A percentile compares a stretch with the other conserved stretches of the same genome.
Evolutionary conservation across 164 flowering plant genomes (phyloP).

Genomic region (Aristolochia californica): DNA sequence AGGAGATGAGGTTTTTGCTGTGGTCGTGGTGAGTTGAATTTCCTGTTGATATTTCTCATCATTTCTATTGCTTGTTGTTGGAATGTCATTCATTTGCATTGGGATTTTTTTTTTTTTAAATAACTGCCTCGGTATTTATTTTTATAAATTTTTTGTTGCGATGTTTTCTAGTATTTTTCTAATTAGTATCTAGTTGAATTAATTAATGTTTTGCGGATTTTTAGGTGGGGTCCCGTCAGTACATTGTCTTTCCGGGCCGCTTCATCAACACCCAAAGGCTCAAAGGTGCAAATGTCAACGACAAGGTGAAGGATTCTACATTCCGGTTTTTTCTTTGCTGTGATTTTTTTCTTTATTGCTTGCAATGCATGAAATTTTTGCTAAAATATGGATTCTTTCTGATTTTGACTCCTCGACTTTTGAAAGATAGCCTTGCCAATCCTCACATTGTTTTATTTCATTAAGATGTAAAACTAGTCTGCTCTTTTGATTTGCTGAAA

Average conservation of each 20-base stretch:
- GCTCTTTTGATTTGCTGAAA: too few relatives aligned
- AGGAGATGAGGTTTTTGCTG: constrained; percentile 70
- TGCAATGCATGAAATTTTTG: neutral
- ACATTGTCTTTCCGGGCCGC: constrained; percentile 83
- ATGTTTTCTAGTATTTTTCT: neutral
- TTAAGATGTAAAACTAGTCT: too few relatives aligned
- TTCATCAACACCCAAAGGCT: constrained; percentile 72
- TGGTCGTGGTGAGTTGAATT: constrained; percentile 58
- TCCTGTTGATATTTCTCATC: neutral
- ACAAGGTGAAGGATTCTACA: constrained; percentile 39
- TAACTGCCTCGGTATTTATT: constrained; percentile 2
- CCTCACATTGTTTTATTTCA: too few relatives aligned
- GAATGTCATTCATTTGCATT: neutral
- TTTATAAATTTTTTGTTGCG: neutral
- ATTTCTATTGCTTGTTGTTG: neutral
- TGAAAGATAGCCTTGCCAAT: too few relatives aligned
- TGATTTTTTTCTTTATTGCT: neutral
- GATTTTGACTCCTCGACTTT: too few relatives aligned
- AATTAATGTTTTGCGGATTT: constrained; percentile 4
- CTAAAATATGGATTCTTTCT: neutral
- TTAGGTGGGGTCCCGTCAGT: constrained; percentile 79
- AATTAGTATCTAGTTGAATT: constrained; percentile 1
- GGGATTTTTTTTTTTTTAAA: neutral
- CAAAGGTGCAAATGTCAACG: constrained; percentile 81
- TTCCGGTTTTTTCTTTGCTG: neutral